A percentile compares a stretch with the other conserved stretches of the same genome.
Evolutionary conservation across 208 protist genomes (phyloP).

Genomic region (Crithidia fasciculata): DNA sequence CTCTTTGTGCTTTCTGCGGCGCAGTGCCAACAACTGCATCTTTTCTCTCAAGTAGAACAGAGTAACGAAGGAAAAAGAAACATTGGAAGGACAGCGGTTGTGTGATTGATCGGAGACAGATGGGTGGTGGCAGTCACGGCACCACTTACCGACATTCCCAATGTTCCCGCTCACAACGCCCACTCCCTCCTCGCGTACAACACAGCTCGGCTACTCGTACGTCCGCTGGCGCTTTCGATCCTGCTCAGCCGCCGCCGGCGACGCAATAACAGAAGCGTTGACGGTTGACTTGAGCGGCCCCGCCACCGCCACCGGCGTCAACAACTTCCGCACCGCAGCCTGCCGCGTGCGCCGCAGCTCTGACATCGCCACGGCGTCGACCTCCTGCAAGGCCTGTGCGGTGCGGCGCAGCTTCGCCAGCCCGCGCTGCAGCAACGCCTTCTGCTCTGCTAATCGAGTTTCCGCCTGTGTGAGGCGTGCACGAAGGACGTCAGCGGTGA

Average conservation of each 20-base stretch:
- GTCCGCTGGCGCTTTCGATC: slow-evolving; percentile 21
- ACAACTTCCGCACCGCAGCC: neutral
- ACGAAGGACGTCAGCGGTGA: slow-evolving; percentile 11
- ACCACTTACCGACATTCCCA: no score
- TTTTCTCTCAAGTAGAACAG: no score
- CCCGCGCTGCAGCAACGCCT: slow-evolving; percentile 9
- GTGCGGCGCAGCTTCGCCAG: slow-evolving; percentile 28
- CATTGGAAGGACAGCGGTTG: no score
- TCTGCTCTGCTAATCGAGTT: neutral
- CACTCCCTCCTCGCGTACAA: no score
- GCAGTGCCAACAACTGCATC: no score
- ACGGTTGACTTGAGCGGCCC: neutral
- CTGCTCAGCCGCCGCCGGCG: neutral
- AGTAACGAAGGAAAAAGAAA: no score
- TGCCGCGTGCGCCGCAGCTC: slow-evolving; percentile 19
- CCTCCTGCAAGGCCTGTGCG: slow-evolving; percentile 20
- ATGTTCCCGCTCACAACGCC: no score
- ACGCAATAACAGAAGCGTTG: neutral
- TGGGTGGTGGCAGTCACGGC: no score
- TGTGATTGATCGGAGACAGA: no score
- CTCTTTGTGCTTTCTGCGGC: no score
- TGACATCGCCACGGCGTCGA: slow-evolving; percentile 20
- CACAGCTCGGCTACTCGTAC: neutral
- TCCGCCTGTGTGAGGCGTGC: slow-evolving; percentile 23
- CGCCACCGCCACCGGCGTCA: slow-evolving; percentile 12